phyloP scores from a whole-genome alignment of 1,284 basidiomycete species.

The Vanrija pseudolonga region DNA sequence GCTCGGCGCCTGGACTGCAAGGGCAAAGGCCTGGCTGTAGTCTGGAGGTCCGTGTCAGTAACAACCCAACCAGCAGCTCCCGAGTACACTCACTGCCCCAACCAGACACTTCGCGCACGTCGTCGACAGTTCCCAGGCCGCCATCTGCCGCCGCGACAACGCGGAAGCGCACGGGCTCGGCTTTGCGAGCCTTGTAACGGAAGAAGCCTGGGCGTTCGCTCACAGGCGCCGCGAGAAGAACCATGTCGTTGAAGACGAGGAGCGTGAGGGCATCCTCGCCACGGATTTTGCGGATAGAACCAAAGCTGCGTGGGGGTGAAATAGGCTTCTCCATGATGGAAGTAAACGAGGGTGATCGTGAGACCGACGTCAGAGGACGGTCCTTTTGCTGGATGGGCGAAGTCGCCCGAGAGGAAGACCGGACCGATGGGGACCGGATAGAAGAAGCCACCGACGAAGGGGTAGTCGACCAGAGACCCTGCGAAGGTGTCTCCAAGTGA shows the following conservation, averaged over 20 bases:
- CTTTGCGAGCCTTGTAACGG: conserved; percentile 17
- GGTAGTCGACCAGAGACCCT: not conserved
- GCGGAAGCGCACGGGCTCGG: conserved; percentile 18
- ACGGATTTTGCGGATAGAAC: conserved; percentile 8
- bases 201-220: conserved; percentile 26
- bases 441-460: conserved; percentile 3
- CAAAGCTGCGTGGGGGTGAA: not conserved
- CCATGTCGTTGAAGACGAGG: conserved; percentile 67
- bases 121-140: conserved; percentile 37
- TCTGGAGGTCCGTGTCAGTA: not conserved
- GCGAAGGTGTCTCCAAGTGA: not conserved
- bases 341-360: conserved; percentile 12
- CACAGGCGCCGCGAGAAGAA: conserved; percentile 55
- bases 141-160: conserved; percentile 32
- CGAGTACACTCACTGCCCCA: conserved; percentile 26
- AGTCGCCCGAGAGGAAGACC: not conserved
- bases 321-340: not conserved
- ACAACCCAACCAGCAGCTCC: not conserved
- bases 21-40: conserved; percentile 60
- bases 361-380: not conserved
- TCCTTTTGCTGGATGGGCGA: not conserved
- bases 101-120: conserved; percentile 35
- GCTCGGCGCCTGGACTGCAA: conserved; percentile 3
- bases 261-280: conserved; percentile 51
- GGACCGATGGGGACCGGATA: not conserved